These are phyloP conservation scores for Pseudogymnoascus sp. DNA, from an alignment of 2,329 filamentous ascomycete genomes.

Conservation along the genomic window DNA sequence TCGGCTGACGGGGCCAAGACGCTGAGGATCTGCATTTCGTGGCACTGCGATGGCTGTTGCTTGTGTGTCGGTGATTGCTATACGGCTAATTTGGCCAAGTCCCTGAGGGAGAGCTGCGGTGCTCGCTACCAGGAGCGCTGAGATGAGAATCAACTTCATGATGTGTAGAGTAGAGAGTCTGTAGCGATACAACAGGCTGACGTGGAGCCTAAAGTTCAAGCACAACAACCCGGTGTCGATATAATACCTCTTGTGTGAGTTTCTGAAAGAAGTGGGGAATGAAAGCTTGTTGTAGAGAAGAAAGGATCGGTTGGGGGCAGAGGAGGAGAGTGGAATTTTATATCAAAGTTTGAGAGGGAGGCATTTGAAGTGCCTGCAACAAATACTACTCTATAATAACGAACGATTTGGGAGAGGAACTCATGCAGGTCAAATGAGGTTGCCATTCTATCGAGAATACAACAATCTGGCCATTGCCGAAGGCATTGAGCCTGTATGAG, in stretches of 20 bases:
- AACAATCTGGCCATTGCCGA: background rate
- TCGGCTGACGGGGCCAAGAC: background rate
- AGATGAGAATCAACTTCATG: background rate
- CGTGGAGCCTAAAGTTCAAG: background rate
- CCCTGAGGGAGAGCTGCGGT: background rate
- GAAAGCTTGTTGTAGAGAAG: background rate
- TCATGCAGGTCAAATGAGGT: background rate
- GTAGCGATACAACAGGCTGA: background rate
- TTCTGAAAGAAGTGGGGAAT: background rate
- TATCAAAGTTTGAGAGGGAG: background rate
- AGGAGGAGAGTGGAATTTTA: background rate
- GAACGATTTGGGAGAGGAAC: background rate
- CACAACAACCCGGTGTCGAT: background rate
- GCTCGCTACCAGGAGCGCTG: background rate
- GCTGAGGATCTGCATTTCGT: background rate
- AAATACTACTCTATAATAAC: background rate
- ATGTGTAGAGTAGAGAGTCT: background rate
- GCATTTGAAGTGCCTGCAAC: background rate
- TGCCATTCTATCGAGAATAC: background rate
- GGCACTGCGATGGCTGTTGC: background rate
- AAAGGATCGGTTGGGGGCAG: background rate
- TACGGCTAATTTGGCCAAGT: background rate
- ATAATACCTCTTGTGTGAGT: background rate
- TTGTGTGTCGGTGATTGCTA: background rate
- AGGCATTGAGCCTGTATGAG: background rate